These are phyloP conservation scores for Eucalyptus sp. DNA, from an alignment of 345 rosid species.

Conservation along the genomic window DNA sequence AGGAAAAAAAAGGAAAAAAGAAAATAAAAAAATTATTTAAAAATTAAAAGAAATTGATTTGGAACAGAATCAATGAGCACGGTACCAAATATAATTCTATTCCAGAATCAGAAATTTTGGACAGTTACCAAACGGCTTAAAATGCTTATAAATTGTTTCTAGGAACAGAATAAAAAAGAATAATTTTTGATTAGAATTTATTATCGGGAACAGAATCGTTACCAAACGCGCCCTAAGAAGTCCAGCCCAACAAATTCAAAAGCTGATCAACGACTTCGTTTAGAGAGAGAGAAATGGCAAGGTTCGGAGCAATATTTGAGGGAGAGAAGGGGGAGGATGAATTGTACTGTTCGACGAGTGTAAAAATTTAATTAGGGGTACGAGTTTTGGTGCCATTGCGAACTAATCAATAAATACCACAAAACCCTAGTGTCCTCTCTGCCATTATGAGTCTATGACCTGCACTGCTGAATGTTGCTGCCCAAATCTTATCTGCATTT, in stretches of 20 bases:
- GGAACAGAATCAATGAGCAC: no score
- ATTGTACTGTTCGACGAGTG: background rate
- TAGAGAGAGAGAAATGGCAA: background rate
- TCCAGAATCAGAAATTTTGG: no score
- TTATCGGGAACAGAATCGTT: no score
- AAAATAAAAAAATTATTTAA: no score
- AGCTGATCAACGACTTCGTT: background rate
- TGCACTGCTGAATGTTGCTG: background rate
- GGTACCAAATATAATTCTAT: no score
- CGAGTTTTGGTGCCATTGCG: background rate
- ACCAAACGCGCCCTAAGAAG: background rate
- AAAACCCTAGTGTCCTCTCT: background rate
- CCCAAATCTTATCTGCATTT: background rate
- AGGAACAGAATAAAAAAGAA: no score
- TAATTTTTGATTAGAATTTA: no score
- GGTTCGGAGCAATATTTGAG: background rate
- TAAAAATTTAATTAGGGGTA: background rate
- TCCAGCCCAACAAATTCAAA: background rate
- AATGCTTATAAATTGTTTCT: no score
- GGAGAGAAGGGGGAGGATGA: background rate
- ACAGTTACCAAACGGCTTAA: no score
- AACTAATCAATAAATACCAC: background rate
- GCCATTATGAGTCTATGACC: background rate
- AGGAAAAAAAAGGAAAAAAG: no score
- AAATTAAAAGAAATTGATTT: no score